phyloP scores from a whole-genome alignment of 2,329 filamentous ascomycete species.

The Arachnopeziza araneosa region DNA sequence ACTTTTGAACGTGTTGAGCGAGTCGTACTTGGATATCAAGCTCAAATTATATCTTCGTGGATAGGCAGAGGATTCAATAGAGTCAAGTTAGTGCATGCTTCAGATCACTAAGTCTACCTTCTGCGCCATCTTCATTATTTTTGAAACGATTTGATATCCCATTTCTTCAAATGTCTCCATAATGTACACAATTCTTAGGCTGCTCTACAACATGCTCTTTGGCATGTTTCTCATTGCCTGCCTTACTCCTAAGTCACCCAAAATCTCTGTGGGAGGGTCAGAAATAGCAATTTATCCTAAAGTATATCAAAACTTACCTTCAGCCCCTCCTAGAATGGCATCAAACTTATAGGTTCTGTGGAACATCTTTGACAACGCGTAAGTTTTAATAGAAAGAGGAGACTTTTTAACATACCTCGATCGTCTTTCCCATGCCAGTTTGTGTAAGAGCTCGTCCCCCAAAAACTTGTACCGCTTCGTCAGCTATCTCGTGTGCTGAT shows the following conservation, averaged over 20 bases:
- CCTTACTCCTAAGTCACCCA: conserved; percentile 74
- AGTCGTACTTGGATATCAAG: too few relatives aligned
- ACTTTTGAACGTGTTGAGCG: too few relatives aligned
- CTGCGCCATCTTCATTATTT: too few relatives aligned
- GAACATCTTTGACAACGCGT: not conserved
- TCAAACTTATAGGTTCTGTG: conserved; percentile 58
- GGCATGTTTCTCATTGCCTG: conserved; percentile 83
- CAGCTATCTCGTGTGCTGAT: conserved; percentile 75
- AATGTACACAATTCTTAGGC: not conserved
- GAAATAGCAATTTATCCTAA: not conserved
- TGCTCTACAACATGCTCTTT: conserved; percentile 66
- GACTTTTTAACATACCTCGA: conserved; percentile 43
- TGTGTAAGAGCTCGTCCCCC: conserved; percentile 77
- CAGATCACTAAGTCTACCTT: too few relatives aligned
- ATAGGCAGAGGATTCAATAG: not conserved
- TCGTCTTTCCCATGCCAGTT: conserved; percentile 73
- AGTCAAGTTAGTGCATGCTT: too few relatives aligned
- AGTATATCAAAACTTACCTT: conserved; percentile 32
- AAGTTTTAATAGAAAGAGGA: not conserved
- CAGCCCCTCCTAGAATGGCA: conserved; percentile 71
- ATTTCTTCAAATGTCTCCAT: not conserved
- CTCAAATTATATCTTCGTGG: not conserved
- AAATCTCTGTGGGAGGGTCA: conserved; percentile 49
- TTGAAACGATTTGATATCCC: not conserved
- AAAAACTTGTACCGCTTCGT: conserved; percentile 81